Base-by-base conservation (phyloP, 257 asterid species). In the Nicotiana undulata region DNA sequence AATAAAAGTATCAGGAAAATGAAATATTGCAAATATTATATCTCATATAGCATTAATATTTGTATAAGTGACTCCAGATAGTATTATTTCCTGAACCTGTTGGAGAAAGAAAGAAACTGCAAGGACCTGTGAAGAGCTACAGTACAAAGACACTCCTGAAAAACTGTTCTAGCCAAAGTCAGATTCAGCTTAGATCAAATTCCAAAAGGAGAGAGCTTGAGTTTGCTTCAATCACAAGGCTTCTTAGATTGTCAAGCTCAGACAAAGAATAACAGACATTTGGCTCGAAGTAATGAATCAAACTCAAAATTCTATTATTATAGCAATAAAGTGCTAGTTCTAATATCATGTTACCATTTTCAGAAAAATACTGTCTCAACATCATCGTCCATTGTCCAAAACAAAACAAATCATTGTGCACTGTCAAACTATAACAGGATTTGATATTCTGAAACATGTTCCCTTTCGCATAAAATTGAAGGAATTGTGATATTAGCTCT, bases 161-260 rank as follows among this genome's bases (percentile, higher is more conserved):
- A 46, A 74, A 74, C 34, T 26, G 17, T 74, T 49, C 79, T 74
- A 26, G 79, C 63, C 63, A 74, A 56, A 22, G 77, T 15, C 61
- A 72, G 61, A 74, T 74, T 74, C 63, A 74, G 78, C 79, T 51
- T 49, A 26, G 44, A 74, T 74, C 79, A 49, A 49, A 74, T 51
- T 74, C 63, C 63, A 74, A 28, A 26, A 74, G 44, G 28, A 24
- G 63, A 49, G 79, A 72, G 16, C 60, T 44, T 58, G 37, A 49
- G 63, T 74, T 74, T 49, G 79, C 63, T 74, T 49, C 46, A 16
- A 24, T 16, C 24, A 51, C 63, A 8, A 24, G 28, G 79, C 61
- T 74, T 51, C 63, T 51, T 74, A 74, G 26, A 24, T 46, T 46
- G 22, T 72, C 60, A 44, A 40, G 34, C 58, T 70, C 58, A 44